Evolutionary conservation across 208 protist genomes (phyloP).

Genomic region (Crithidia brevicula): DNA sequence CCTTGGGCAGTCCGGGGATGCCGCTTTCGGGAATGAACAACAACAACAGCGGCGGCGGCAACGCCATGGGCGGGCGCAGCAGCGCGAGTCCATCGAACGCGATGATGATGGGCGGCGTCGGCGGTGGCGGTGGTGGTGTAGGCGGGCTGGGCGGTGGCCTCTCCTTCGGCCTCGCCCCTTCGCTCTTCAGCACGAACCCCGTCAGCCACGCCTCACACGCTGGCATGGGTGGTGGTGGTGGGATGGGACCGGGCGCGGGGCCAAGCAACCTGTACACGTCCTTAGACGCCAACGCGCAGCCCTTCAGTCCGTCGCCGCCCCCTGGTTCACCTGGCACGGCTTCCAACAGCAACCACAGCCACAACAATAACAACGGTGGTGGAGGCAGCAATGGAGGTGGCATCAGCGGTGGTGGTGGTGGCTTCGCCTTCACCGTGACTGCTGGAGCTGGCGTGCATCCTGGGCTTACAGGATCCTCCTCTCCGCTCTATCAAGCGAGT

Average conservation of each 20-base stretch:
- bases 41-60: not conserved
- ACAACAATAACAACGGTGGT: constrained; percentile 8
- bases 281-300: constrained; percentile 62
- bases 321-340: constrained; percentile 6
- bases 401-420: constrained; percentile 15
- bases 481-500: constrained; percentile 20
- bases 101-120: constrained; percentile 13
- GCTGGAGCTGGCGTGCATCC: constrained; percentile 29
- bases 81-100: constrained; percentile 5
- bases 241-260: not conserved
- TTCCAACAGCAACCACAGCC: constrained; percentile 11
- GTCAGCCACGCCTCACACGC: constrained; percentile 26
- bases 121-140: not conserved
- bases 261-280: constrained; percentile 31
- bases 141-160: constrained; percentile 7
- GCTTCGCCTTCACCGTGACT: constrained; percentile 38
- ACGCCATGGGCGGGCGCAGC: not conserved
- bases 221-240: not conserved
- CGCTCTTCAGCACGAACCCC: constrained; percentile 44
- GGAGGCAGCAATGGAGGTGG: constrained; percentile 12
- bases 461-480: constrained; percentile 11
- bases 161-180: constrained; percentile 28
- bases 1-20: constrained; percentile 31
- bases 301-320: constrained; percentile 51
- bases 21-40: constrained; percentile 1